Percentiles rank a stretch among this genome's conserved stretches.
These are phyloP conservation scores for Trichoderma brevicompactum DNA, from an alignment of 2,329 filamentous ascomycete genomes.

Conservation along the genomic window DNA sequence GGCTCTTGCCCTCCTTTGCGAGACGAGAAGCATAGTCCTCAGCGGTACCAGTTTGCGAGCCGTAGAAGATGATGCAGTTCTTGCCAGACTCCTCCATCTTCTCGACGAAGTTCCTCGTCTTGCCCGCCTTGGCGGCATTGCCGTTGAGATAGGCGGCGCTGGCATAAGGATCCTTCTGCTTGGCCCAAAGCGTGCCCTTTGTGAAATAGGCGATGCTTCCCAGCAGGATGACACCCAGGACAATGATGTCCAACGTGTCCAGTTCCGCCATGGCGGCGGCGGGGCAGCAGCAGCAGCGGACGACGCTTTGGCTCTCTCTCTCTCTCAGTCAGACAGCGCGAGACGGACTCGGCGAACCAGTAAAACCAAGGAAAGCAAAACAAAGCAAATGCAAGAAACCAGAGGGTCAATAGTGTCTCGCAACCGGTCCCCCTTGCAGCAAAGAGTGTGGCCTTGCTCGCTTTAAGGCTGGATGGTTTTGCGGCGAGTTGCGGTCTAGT, in stretches of 20 bases:
- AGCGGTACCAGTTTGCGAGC: constrained; percentile 96
- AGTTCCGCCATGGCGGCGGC: constrained; percentile 82
- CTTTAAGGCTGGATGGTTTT: constrained; percentile 25
- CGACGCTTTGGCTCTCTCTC: background rate
- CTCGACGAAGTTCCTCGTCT: constrained; percentile 90
- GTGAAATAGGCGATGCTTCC: constrained; percentile 96
- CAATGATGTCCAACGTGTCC: constrained; percentile 91
- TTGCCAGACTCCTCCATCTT: constrained; percentile 95
- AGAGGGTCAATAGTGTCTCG: background rate
- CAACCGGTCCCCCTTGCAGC: constrained; percentile 5
- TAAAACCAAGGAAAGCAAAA: background rate
- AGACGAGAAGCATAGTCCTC: constrained; percentile 97
- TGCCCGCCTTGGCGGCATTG: constrained; percentile 73
- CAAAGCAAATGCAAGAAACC: background rate
- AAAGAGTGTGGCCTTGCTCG: background rate
- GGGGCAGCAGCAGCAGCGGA: constrained; percentile 31
- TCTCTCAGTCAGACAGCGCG: background rate
- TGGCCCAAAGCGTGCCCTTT: constrained; percentile 91
- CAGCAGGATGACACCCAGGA: constrained; percentile 81
- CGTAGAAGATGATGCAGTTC: constrained; percentile 98
- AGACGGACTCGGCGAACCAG: constrained; percentile 3
- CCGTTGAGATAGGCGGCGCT: constrained; percentile 67
- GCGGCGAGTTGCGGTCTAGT: constrained; percentile 5
- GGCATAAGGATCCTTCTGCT: constrained; percentile 87
- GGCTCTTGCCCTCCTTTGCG: constrained; percentile 95